Percentiles rank a stretch among this genome's conserved stretches.
Conservation (phyloP, 345 rosid species). For the Angophora floribunda region DNA sequence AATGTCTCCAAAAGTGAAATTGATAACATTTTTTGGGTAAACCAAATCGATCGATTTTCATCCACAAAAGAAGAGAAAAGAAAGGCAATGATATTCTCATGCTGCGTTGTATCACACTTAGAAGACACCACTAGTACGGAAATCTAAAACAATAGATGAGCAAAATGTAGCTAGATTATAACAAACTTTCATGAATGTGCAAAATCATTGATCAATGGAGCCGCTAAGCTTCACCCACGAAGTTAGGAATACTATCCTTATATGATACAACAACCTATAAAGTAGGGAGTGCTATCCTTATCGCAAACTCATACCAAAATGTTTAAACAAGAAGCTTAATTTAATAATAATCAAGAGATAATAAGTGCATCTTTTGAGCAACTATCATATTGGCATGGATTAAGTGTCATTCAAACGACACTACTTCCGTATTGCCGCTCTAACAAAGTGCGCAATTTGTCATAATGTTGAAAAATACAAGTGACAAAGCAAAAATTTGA, state of each 20-base stretch:
- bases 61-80: background rate
- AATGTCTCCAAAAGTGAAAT: too few relatives aligned
- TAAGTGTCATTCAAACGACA: background rate
- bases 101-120: background rate
- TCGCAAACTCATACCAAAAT: background rate
- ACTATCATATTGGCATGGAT: background rate
- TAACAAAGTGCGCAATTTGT: background rate
- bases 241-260: background rate
- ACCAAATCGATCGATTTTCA: background rate
- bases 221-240: background rate
- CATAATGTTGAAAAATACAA: background rate
- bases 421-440: background rate
- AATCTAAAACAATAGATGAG: background rate
- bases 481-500: background rate
- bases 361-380: background rate
- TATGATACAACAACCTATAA: background rate
- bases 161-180: background rate
- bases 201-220: too few relatives aligned
- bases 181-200: too few relatives aligned
- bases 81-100: background rate
- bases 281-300: background rate
- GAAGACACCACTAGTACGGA: background rate
- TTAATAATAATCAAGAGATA: background rate
- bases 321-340: background rate
- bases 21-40: background rate